A percentile compares a stretch with the other conserved stretches of the same genome.
Conservation (phyloP, 2,329 filamentous ascomycete genomes). For the Ophiocordyceps camponoti-leonardi region DNA sequence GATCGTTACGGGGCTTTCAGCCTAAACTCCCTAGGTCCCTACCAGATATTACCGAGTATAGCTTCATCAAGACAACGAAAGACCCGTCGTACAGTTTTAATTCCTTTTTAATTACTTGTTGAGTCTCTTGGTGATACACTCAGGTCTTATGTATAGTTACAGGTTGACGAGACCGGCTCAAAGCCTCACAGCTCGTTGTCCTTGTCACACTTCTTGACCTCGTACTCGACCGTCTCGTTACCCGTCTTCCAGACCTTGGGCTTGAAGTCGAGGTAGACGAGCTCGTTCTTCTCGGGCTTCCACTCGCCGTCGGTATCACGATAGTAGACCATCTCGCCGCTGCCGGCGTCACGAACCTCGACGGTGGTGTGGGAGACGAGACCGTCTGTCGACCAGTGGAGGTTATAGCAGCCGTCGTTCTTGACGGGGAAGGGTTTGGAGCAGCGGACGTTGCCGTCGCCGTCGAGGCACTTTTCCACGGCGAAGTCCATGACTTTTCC, state of each 20-base stretch:
- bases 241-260: slow-evolving; percentile 25
- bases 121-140: not conserved
- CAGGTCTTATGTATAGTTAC: not conserved
- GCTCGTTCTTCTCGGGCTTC: slow-evolving; percentile 24
- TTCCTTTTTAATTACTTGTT: not conserved
- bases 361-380: slow-evolving; percentile 21
- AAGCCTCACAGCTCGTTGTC: not conserved
- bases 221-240: slow-evolving; percentile 25
- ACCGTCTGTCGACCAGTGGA: slow-evolving; percentile 21
- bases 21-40: no score
- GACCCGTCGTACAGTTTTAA: no score
- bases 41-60: no score
- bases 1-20: no score
- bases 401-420: slow-evolving; percentile 20
- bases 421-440: slow-evolving; percentile 21
- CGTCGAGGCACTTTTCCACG: slow-evolving; percentile 21
- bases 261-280: slow-evolving; percentile 27
- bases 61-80: no score
- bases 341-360: slow-evolving; percentile 17
- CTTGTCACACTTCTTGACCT: slow-evolving; percentile 10
- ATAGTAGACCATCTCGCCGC: slow-evolving; percentile 24
- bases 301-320: slow-evolving; percentile 27
- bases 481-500: slow-evolving; percentile 24
- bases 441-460: slow-evolving; percentile 19
- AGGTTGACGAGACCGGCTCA: not conserved